Base-by-base conservation (phyloP, 257 asterid genomes). In the Handroanthus guayacan region DNA sequence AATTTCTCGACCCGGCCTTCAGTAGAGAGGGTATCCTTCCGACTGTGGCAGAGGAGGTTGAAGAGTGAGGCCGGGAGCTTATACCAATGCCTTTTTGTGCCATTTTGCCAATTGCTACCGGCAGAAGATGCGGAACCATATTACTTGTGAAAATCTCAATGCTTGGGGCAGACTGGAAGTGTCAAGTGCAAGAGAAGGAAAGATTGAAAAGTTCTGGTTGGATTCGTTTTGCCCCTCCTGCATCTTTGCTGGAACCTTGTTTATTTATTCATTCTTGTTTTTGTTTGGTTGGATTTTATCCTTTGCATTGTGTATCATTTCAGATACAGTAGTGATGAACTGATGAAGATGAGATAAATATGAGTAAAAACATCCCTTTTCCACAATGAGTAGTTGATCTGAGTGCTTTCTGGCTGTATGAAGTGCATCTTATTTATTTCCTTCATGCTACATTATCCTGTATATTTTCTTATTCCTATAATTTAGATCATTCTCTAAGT, bases 1-100 rank as follows among this genome's bases (percentile, higher is more conserved):
- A 86, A 64, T 95, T 95, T 88, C 95, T 95, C 36, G 91, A 93
- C 56, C 98, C 98, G 0, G 76, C 82, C 3, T 93, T 93, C 66
- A 92, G 86, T 78, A 91, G 85, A 80, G 97, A 90, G 79, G 95
- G 95, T 18, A 86, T 71, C 43, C 92, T 93, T 65, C 88, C 95
- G 3, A 72, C 98, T 1, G 98, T 91, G 52, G 84, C 78, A 13
- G 97, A 95, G 86, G 97, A 91, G 41, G 84, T 74, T 36, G 97
- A 90, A 70, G 84, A 81, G 50, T 86, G 83, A 85, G 78, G 67
- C 17, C 37, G 16, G 75, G 75, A 74, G 73, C 62, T 52, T 54
- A 51, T 52, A 12, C 14, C 12, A 16, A 18, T 67, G 63, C 31
- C 61, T 77, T 54, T 7, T 75, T 78, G 55, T 80, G 69, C 34